These are phyloP conservation scores for Auricularia auricula-judae DNA, from an alignment of 768 basidiomycete genomes.

Conservation along the genomic window DNA sequence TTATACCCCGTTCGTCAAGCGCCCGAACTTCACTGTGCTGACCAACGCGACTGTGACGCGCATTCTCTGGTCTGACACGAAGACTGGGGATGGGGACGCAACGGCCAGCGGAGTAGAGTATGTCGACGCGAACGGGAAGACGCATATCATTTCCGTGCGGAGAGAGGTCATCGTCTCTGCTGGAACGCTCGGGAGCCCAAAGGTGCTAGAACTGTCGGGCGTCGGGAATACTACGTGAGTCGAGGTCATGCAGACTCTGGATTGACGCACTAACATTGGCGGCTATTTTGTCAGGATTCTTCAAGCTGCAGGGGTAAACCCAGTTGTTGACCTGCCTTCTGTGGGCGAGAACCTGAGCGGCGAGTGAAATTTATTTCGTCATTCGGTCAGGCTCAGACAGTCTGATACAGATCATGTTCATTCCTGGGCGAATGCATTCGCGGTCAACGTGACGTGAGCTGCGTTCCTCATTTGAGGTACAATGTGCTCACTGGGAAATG, in stretches of 20 bases:
- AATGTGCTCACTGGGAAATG: neutral
- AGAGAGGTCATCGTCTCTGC: constrained; percentile 24
- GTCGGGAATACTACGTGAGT: constrained; percentile 21
- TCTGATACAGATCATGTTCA: constrained; percentile 6
- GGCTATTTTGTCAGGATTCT: neutral
- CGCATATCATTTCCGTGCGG: constrained; percentile 23
- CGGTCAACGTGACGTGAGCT: constrained; percentile 5
- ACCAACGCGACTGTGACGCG: constrained; percentile 5
- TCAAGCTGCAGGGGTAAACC: neutral
- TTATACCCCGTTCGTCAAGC: neutral
- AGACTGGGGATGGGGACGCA: neutral
- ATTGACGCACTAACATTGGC: neutral
- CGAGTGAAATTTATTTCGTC: neutral
- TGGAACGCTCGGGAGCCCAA: constrained; percentile 13
- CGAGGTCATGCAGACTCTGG: neutral
- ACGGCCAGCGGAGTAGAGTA: constrained; percentile 2
- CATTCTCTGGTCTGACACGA: constrained; percentile 1
- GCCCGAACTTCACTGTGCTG: constrained; percentile 4
- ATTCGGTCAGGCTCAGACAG: neutral
- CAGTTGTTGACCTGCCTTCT: constrained; percentile 5
- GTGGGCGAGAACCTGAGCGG: constrained; percentile 4
- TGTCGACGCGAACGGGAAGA: constrained; percentile 9
- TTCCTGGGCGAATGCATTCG: constrained; percentile 7
- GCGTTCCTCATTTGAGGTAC: neutral
- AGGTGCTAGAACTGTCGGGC: constrained; percentile 27